These are phyloP conservation scores for Sporothrix globosa DNA, from an alignment of 2,329 filamentous ascomycete genomes.

Conservation along the genomic window DNA sequence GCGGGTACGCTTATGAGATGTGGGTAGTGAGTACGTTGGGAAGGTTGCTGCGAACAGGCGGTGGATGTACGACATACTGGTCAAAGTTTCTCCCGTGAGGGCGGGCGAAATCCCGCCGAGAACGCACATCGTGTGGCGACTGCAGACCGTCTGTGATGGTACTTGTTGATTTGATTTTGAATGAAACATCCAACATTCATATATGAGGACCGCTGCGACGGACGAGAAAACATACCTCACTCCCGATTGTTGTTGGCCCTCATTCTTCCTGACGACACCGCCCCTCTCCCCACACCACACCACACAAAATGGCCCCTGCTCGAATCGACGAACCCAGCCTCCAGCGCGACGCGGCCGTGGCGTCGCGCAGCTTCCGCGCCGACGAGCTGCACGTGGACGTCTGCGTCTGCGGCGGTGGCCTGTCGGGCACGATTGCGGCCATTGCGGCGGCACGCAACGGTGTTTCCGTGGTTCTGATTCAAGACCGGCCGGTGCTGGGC, in stretches of 20 bases:
- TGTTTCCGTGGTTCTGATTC: slow-evolving; percentile 36
- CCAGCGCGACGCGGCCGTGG: slow-evolving; percentile 35
- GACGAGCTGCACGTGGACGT: slow-evolving; percentile 38
- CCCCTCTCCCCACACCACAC: neutral
- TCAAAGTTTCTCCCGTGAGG: neutral
- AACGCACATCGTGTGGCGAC: neutral
- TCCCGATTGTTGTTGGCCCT: neutral
- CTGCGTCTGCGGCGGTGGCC: slow-evolving; percentile 40
- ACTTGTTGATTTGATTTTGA: neutral
- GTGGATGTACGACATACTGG: neutral
- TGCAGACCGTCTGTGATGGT: neutral
- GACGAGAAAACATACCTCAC: too few relatives aligned
- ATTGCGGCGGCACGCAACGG: slow-evolving; percentile 38
- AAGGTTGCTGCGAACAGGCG: neutral
- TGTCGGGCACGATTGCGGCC: slow-evolving; percentile 38
- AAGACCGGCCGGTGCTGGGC: slow-evolving; percentile 38
- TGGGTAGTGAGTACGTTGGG: neutral
- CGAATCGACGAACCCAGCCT: slow-evolving; percentile 36
- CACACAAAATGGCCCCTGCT: slow-evolving; percentile 37
- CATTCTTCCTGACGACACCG: neutral
- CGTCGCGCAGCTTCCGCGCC: slow-evolving; percentile 35
- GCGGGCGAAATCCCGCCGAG: neutral
- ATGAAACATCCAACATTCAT: neutral
- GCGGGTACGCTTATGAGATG: too few relatives aligned
- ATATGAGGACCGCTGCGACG: neutral